Base-by-base conservation (phyloP, 306 rosid species). In the Cicer arietinum region DNA sequence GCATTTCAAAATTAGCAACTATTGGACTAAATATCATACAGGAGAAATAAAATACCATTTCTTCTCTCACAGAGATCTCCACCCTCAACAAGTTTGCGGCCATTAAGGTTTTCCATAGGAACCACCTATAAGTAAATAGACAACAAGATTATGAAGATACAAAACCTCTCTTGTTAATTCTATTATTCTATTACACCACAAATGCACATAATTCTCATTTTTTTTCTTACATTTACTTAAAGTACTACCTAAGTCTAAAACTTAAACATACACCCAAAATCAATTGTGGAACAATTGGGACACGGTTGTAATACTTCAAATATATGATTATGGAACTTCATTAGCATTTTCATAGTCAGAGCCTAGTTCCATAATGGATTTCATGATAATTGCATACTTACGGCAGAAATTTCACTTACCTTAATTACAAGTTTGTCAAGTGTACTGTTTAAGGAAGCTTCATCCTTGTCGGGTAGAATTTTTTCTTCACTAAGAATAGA, bases 1-100 rank as follows among this genome's bases (percentile, higher is more conserved):
- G 67, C 74, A 80, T 80, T 69, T 77, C 76, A 60, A 75, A 76
- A 66, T 44, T 58, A 51, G 77, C 44, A 51, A 66, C 17, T 41
- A 45, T 73, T 52, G 73, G 25, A 66, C 76, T 39, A 39, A 57
- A 64, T n/a, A 64, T 67, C 35, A 69, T 30, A 77, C 72, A 77
- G 72, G 79, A 60, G 9, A 74, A 65, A 67, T 52, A 68, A 73
- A 30, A 75, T 58, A 94, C 99, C 99, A 83, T 95, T 95, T 92
- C 97, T 89, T 71, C 99, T 91, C 85, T 95, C 99, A 67, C 99
- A 95, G 60, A 86, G 86, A 80, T 95, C 97, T 78, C 96, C 96
- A 59, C 88, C 88, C 85, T 95, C 98, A 42, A 95, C 99, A 66
- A 90, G 81, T 84, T 83, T 86, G 71, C 98, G 97, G 40, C 99